phyloP scores from a whole-genome alignment of 2,329 filamentous ascomycete genomes.

The Fusarium vanettenii region DNA sequence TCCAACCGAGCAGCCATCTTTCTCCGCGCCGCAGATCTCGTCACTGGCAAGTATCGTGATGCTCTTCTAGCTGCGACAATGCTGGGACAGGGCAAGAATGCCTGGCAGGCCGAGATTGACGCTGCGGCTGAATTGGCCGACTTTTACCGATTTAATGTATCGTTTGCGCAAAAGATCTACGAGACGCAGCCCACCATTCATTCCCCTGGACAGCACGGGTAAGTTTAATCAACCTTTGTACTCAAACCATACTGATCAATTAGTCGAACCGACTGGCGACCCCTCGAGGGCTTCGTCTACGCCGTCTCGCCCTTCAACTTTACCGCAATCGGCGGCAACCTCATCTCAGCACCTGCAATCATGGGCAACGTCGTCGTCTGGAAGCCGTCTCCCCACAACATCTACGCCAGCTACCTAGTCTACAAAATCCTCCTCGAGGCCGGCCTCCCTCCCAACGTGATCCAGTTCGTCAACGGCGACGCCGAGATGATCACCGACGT shows the following conservation, averaged over 20 bases:
- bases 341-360: conserved; percentile 82
- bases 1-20: conserved; percentile 91
- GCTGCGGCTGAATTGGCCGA: conserved; percentile 92
- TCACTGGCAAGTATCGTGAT: conserved; percentile 91
- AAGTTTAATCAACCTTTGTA: neutral
- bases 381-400: conserved; percentile 89
- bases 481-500: conserved; percentile 83
- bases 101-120: conserved; percentile 97
- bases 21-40: conserved; percentile 91
- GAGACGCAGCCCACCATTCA: conserved; percentile 84
- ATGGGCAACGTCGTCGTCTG: conserved; percentile 95
- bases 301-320: conserved; percentile 96
- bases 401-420: conserved; percentile 87
- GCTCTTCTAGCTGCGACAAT: conserved; percentile 96
- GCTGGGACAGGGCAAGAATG: conserved; percentile 96
- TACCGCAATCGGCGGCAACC: conserved; percentile 91
- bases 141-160: conserved; percentile 92
- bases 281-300: conserved; percentile 93
- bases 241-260: neutral
- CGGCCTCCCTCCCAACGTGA: conserved; percentile 85
- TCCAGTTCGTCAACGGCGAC: conserved; percentile 91
- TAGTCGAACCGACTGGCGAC: conserved; percentile 43
- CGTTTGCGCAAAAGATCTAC: conserved; percentile 91
- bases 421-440: conserved; percentile 91
- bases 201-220: conserved; percentile 76